Base-by-base conservation (phyloP, 2,329 filamentous ascomycete genomes). In the Talaromyces sp. region DNA sequence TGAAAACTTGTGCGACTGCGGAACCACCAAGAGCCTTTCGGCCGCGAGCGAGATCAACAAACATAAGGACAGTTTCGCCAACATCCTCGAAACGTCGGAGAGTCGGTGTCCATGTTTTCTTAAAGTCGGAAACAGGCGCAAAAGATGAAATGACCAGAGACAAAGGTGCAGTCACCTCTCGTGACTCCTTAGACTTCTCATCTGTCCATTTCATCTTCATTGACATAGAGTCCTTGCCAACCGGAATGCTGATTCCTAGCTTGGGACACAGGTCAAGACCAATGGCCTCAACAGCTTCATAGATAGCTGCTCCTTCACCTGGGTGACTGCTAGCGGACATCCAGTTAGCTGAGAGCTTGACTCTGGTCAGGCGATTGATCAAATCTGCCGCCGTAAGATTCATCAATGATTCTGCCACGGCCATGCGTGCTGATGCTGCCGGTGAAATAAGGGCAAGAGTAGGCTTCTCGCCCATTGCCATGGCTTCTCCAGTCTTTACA, bases 181-280 rank as follows among this genome's bases (percentile, higher is more conserved):
- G 95, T 15, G 83, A 78, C 64, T 90, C 83, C 19, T 85, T 84
- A 32, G 81, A 85, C 61, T 84, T 80, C 64, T 81, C 80, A 67
- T 93, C 90, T 71, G 87, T 89, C 95, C 95, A 98, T 60, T 92
- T 92, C 70, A 96, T 93, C 82, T 97, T 97, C 95, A 99, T 98
- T 2, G 93, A 97, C 77, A 96, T 96, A 0, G 93, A 98, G 75
- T 99, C 95, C 78, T 99, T 98, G 60, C 95, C 95, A 9, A 98
- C 95, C 4, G 95, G 95, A 63, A 99, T 98, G 61, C 90, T 92
- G 64, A 99, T 87, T 36, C 91, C 92, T n/a, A 98, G 83, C 68
- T 90, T 83, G 1, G 92, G 92, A 76, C 95, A 99, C 9, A 99
- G 82, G 55, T 96, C 90, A 85, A 96, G 89, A 55, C 93, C 93